Conservation (phyloP, 2,329 filamentous ascomycete species). For the Daldinia sp. region DNA sequence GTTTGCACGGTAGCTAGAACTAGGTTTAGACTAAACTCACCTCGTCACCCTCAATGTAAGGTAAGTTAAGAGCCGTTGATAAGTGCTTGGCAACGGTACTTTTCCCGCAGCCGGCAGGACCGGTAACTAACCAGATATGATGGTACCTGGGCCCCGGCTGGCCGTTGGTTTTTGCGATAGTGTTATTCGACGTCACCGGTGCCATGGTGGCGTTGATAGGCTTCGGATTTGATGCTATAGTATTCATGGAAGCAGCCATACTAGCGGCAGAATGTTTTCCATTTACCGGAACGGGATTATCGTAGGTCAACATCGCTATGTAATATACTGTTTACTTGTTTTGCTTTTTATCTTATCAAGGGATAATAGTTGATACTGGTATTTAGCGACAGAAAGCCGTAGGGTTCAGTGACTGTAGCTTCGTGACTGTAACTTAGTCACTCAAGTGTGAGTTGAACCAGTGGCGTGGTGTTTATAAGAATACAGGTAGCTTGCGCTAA, state of each 20-base stretch:
- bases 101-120: constrained; percentile 84
- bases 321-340: constrained; percentile 3
- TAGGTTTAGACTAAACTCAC: constrained; percentile 60
- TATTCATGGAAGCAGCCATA: constrained; percentile 48
- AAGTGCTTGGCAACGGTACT: constrained; percentile 78
- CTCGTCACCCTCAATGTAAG: constrained; percentile 83
- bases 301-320: constrained; percentile 64
- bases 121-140: constrained; percentile 85
- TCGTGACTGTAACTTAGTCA: constrained; percentile 12
- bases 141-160: constrained; percentile 58
- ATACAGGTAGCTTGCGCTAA: not conserved
- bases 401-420: not conserved
- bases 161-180: constrained; percentile 47
- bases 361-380: not conserved
- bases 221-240: constrained; percentile 48
- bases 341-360: not conserved
- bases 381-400: not conserved
- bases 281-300: constrained; percentile 60
- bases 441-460: constrained; percentile 16
- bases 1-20: constrained; percentile 12
- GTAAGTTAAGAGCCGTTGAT: constrained; percentile 70
- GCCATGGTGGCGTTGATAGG: constrained; percentile 50
- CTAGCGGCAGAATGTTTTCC: constrained; percentile 54
- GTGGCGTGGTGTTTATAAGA: constrained; percentile 20
- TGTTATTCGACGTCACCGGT: constrained; percentile 50